Evolutionary conservation across 768 basidiomycete species (phyloP).

Genomic region (Naematelia aurantialba): DNA sequence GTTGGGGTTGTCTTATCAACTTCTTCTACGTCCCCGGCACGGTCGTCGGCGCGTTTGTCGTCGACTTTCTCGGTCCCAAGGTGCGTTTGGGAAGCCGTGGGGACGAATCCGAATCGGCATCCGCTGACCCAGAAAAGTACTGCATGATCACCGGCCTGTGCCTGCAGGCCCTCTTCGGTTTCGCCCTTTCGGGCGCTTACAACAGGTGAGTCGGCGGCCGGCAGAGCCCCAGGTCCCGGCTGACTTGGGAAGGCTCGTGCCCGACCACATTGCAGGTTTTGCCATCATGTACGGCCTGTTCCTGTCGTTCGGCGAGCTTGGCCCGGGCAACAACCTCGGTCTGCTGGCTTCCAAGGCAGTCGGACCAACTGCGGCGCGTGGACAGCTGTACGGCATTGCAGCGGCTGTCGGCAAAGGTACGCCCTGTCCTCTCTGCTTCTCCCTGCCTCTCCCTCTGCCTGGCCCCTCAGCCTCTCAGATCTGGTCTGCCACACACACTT

Average conservation of each 20-base stretch:
- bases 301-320: slow-evolving; percentile 67
- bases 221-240: not conserved
- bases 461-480: too few relatives aligned
- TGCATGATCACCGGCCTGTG: slow-evolving; percentile 53
- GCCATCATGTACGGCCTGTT: slow-evolving; percentile 83
- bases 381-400: slow-evolving; percentile 69
- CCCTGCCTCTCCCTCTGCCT: too few relatives aligned
- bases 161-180: slow-evolving; percentile 55
- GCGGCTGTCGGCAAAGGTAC: slow-evolving; percentile 63
- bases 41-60: slow-evolving; percentile 48
- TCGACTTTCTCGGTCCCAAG: slow-evolving; percentile 49
- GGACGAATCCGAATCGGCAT: too few relatives aligned
- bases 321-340: slow-evolving; percentile 61
- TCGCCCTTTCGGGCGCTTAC: slow-evolving; percentile 86
- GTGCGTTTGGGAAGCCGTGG: too few relatives aligned
- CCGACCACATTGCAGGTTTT: slow-evolving; percentile 52
- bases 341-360: slow-evolving; percentile 73
- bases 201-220: slow-evolving; percentile 21
- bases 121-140: slow-evolving; percentile 11
- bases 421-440: not conserved
- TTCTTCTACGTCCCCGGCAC: slow-evolving; percentile 63
- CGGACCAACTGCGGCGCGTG: slow-evolving; percentile 63
- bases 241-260: slow-evolving; percentile 11
- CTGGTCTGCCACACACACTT: too few relatives aligned
- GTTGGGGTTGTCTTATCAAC: slow-evolving; percentile 79